phyloP scores from a whole-genome alignment of 331 rosid species.

The Prunus yedoensis region DNA sequence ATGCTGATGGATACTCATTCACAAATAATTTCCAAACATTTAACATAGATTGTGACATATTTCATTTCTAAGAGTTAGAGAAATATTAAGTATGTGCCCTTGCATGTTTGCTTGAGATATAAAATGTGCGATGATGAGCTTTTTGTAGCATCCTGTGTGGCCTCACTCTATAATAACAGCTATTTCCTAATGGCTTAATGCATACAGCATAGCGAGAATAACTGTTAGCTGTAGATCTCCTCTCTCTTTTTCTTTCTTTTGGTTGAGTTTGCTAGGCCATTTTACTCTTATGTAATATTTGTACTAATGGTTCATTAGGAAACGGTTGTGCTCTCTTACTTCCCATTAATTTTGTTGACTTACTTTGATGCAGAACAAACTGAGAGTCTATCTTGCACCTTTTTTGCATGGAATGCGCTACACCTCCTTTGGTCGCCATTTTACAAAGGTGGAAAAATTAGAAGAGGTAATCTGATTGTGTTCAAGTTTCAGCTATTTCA shows the following conservation, averaged over 20 bases:
- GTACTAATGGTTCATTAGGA: background rate
- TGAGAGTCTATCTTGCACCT: conserved; percentile 57
- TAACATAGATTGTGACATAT: background rate
- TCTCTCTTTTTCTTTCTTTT: background rate
- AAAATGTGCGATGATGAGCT: background rate
- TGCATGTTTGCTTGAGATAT: background rate
- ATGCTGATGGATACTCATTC: background rate
- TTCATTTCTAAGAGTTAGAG: background rate
- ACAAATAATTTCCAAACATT: background rate
- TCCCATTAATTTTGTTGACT: background rate
- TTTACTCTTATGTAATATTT: background rate
- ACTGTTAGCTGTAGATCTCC: too few relatives aligned
- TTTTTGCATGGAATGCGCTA: conserved; percentile 60
- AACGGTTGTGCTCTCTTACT: background rate
- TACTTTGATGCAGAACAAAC: conserved; percentile 38
- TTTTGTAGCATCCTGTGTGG: background rate
- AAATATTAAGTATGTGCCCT: background rate
- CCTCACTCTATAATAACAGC: background rate
- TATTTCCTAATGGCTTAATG: background rate
- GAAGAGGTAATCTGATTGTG: conserved; percentile 46
- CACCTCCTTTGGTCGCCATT: conserved; percentile 80
- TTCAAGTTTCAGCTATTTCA: background rate
- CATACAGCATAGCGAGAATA: too few relatives aligned
- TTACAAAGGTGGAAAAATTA: conserved; percentile 58
- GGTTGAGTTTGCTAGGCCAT: background rate